Evolutionary conservation across 2,329 filamentous ascomycete genomes (phyloP), one percentile per base, ranked within the genome.

Genomic region (Thyridium curvatum): DNA sequence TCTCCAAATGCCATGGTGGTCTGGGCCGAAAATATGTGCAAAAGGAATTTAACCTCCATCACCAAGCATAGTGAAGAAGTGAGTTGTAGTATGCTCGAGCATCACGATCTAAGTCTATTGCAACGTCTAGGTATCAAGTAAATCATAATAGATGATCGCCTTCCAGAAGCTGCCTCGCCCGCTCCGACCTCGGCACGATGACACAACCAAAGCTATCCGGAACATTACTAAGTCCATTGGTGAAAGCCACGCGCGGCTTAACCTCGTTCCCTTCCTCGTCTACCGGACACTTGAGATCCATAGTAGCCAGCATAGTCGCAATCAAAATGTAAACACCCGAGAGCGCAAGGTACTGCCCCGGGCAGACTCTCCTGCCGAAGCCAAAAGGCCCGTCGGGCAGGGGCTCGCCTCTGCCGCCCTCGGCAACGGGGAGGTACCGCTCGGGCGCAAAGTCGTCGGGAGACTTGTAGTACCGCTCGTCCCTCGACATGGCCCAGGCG

Each of bases 291-390:
- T 52, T 44, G 4, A 68, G 51, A 5, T 57, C 49, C 38, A 68
- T 51, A 0, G 58, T 60, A 13, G 64, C 58, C 30, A 72, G 45
- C 30, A 69, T 54, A 1, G 53, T 59, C 0, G 60, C 61, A 29
- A 69, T 48, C 2, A 61, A 56, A 13, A 66, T 64, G 51, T 61
- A 69, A 2, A 69, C 55, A 21, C 58, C 61, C 3, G 61, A 61
- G 18, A 60, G 67, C 3, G 74, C 75, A 9, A 80, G 51, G 36
- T 65, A 62, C 42, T 69, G 64, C 1, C 73, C 72, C 5, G 65
- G 59, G 46, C 72, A 77, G 9, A 70, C 61, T 15, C 73, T 60
- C 15, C 66, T 62, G 1, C 74, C 73, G 51, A 72, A 77, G 4
- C 73, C 72, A 51, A 77, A 72, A 29, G 66, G 65, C 2, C 67